Evolutionary conservation across 352 stramenopile species (phyloP), one percentile per base, ranked within the genome.

Genomic region (Phytophthora rubi): DNA sequence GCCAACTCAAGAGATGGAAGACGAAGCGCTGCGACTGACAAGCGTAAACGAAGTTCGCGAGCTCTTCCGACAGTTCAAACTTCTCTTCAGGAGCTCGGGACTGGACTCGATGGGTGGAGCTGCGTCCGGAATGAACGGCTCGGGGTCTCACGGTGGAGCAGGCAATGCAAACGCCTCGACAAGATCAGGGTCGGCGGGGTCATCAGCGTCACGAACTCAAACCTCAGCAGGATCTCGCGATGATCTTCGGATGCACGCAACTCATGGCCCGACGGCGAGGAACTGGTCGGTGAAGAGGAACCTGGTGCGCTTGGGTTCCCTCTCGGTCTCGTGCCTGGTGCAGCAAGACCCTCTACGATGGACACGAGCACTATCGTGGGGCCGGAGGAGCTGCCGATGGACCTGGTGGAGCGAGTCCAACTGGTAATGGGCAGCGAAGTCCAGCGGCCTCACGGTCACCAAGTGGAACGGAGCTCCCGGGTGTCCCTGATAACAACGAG

Each of bases 1-100:
- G 13, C 65, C 75, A 5, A 85, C 73, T 0, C 37, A 61, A 35
- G 84, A 97, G n/a, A 82, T 93, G 49, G 88, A 98, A 33, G 80
- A 91, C 47, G 79, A 88, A 30, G 73, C 85, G 10, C 79, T 97
- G 2, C 73, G 82, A 52, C 80, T 98, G 32, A 82, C 86, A 42
- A 97, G 85, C 53, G 75, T 98, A 16, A 88, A 96, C 45, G 89
- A 98, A 68, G 98, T 98, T 68, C 80, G 89, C 12, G 95, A 98
- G 65, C 76, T 98, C 10, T 98, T 97, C 53, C 83, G 88, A 16
- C 93, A 98, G 63, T 98, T 98, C 68, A 98, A 98, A 68, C 33
- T 85, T 2, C 63, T 98, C 10, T 77, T 94, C 9, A 83, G 86
- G 58, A 86, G 88, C 53, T 79, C 83, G 2, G 85, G 90, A 33